Evolutionary conservation across 2,329 filamentous ascomycete genomes (phyloP), one percentile per base, ranked within the genome.

Genomic region (Decorospora gaudefroyi): DNA sequence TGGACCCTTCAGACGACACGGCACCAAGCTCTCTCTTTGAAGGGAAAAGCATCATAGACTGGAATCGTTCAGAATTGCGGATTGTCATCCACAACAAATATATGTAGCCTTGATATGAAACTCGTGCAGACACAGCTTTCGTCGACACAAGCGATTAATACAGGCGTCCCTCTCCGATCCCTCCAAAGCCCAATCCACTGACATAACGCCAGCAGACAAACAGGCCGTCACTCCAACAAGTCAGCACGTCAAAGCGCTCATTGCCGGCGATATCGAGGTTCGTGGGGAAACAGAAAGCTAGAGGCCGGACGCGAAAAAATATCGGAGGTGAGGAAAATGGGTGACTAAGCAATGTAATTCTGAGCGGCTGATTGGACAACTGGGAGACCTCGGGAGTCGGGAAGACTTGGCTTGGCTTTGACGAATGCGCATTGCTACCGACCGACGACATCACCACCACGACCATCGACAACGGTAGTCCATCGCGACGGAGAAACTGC

Each of bases 31-130:
- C n/a, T n/a, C n/a, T n/a, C n/a, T n/a, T n/a, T n/a, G n/a, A n/a
- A n/a, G n/a, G n/a, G n/a, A n/a, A n/a, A n/a, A n/a, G n/a, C n/a
- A n/a, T n/a, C n/a, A n/a, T n/a, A n/a, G n/a, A n/a, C n/a, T n/a
- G n/a, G n/a, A n/a, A n/a, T n/a, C n/a, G n/a, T n/a, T n/a, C n/a
- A n/a, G n/a, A 7, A 4, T 15, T 13, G 19, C 12, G 12, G 8
- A 26, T 17, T 13, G 12, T 8, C 37, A 25, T 46, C 12, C 21
- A 12, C 12, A 34, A 53, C 18, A 42, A 27, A 36, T 29, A 50
- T 45, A 70, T 77, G 73, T 77, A 55, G 72, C 74, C 74, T 74
- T 77, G 75, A 78, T 76, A 77, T 78, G 75, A 78, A 78, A 75
- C 75, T 68, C 74, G 74, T 68, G 65, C 54, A 67, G 67, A 65